Percentiles rank a stretch among this genome's conserved stretches.
phyloP scores from a whole-genome alignment of 441 rosid species.

The Raphanus hybrid region DNA sequence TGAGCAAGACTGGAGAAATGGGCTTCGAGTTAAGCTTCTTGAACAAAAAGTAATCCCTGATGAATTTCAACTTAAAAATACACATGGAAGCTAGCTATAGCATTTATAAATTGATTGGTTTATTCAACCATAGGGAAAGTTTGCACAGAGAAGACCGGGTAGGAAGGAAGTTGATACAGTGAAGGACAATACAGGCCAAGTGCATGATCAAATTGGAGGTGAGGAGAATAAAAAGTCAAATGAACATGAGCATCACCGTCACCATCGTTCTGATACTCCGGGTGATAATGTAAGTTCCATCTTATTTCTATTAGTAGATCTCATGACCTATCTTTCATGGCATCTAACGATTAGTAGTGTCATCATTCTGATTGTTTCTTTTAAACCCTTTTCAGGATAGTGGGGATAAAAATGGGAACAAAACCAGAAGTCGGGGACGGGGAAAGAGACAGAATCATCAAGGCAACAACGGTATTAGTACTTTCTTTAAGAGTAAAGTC shows the following conservation, averaged over 20 bases:
- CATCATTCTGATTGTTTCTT: not conserved
- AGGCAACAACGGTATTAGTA: constrained; percentile 47
- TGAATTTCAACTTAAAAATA: not conserved
- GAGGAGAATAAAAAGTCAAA: constrained; percentile 54
- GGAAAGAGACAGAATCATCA: constrained; percentile 60
- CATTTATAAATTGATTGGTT: constrained; percentile 3
- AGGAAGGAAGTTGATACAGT: constrained; percentile 66
- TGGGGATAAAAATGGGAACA: constrained; percentile 66
- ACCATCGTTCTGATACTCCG: constrained; percentile 51
- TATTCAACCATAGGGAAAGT: constrained; percentile 55
- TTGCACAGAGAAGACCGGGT: constrained; percentile 60
- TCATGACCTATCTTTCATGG: not conserved
- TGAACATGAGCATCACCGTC: constrained; percentile 50
- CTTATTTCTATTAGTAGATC: not conserved
- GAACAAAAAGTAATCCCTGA: constrained; percentile 46
- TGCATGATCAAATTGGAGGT: constrained; percentile 53
- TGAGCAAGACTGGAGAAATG: constrained; percentile 94
- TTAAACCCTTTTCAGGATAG: constrained; percentile 50
- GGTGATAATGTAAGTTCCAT: constrained; percentile 66
- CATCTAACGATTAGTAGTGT: no score
- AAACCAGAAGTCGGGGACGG: constrained; percentile 56
- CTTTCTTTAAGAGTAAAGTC: constrained; percentile 37
- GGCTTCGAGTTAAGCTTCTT: constrained; percentile 83
- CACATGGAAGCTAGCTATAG: constrained; percentile 18
- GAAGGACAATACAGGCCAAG: constrained; percentile 50